phyloP scores from a whole-genome alignment of 225 moss, liverwort and hornwort genomes.

The Climacium dendroides region DNA sequence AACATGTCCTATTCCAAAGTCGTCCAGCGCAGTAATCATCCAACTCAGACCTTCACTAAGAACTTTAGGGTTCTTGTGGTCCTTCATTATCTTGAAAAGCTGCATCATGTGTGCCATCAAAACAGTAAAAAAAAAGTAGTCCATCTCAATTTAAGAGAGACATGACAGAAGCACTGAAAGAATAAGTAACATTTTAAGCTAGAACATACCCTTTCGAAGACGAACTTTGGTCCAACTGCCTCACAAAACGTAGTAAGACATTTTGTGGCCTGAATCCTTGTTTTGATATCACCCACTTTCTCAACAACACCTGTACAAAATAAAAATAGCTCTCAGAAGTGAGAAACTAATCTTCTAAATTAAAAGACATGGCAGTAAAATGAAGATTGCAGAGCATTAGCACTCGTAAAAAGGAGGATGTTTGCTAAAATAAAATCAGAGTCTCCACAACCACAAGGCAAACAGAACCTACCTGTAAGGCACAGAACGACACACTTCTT shows the following conservation, averaged over 20 bases:
- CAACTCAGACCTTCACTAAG: slow-evolving; percentile 76
- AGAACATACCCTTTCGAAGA: slow-evolving; percentile 50
- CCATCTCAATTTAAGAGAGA: neutral
- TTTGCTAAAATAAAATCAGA: neutral
- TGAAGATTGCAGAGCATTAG: neutral
- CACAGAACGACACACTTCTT: slow-evolving; percentile 87
- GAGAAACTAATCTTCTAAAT: neutral
- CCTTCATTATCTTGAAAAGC: slow-evolving; percentile 79
- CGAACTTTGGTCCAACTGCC: slow-evolving; percentile 80
- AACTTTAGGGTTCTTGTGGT: slow-evolving; percentile 94
- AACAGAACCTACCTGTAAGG: slow-evolving; percentile 29
- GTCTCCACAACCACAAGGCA: neutral
- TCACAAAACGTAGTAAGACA: slow-evolving; percentile 91
- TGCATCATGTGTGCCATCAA: slow-evolving; percentile 8
- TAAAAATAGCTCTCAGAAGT: neutral
- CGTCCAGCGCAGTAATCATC: slow-evolving; percentile 77
- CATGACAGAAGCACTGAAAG: neutral
- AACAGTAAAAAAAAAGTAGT: neutral
- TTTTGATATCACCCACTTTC: slow-evolving; percentile 78
- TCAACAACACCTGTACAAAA: slow-evolving; percentile 59
- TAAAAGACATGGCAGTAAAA: neutral
- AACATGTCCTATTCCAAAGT: slow-evolving; percentile 70
- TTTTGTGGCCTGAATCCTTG: slow-evolving; percentile 71
- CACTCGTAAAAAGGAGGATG: neutral
- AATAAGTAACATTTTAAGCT: neutral